These are phyloP conservation scores for Chaetomium cochliodes DNA, from an alignment of 495 filamentous ascomycete genomes.

Conservation along the genomic window DNA sequence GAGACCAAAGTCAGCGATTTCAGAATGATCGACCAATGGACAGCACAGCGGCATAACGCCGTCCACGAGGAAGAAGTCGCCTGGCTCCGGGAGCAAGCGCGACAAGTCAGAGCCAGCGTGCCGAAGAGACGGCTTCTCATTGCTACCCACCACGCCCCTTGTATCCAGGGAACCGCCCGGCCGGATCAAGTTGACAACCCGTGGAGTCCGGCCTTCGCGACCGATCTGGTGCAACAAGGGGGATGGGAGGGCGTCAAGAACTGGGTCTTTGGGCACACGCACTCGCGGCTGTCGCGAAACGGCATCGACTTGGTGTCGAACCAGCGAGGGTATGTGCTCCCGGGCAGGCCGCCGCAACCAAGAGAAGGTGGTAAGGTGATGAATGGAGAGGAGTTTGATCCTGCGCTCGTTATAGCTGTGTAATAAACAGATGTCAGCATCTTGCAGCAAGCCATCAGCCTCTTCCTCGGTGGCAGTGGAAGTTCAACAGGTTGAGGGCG, in stretches of 20 bases:
- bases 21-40: slow-evolving; percentile 51
- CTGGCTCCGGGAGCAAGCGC: slow-evolving; percentile 48
- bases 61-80: slow-evolving; percentile 44
- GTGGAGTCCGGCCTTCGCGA: slow-evolving; percentile 1
- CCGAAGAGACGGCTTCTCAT: not conserved
- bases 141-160: slow-evolving; percentile 7
- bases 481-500: too few species aligned
- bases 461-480: too few species aligned
- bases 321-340: not conserved
- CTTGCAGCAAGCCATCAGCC: not conserved
- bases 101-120: slow-evolving; percentile 9
- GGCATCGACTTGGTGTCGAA: slow-evolving; percentile 1
- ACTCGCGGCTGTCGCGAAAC: not conserved
- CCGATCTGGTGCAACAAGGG: not conserved
- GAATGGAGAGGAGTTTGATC: not conserved
- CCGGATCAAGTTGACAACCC: not conserved
- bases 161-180: not conserved
- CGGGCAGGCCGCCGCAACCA: not conserved
- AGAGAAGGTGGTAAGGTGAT: not conserved
- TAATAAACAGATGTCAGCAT: not conserved
- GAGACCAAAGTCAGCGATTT: slow-evolving; percentile 50
- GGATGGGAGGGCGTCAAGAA: not conserved
- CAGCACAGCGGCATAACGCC: slow-evolving; percentile 46
- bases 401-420: not conserved
- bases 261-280: slow-evolving; percentile 11